Conservation (phyloP, 345 rosid species). For the Rhodamnia rubescens region DNA sequence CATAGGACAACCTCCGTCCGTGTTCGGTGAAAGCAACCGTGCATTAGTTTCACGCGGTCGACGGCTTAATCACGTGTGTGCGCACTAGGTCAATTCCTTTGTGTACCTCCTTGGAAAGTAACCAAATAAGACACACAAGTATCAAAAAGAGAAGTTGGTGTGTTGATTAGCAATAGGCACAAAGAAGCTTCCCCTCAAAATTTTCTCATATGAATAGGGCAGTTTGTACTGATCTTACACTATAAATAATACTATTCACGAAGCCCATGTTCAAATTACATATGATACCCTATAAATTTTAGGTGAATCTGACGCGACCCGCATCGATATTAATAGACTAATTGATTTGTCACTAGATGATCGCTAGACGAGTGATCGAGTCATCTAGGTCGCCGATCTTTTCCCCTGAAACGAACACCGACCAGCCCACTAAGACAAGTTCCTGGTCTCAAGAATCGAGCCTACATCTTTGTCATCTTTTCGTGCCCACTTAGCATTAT, state of each 20-base stretch:
- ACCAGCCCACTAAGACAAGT: not conserved
- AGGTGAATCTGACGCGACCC: not conserved
- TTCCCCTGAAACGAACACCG: not conserved
- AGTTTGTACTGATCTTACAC: not conserved
- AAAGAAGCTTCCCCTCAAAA: not conserved
- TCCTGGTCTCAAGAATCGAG: not conserved
- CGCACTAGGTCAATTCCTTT: not conserved
- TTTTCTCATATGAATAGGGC: not conserved
- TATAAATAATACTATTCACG: not conserved
- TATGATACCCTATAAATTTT: not conserved
- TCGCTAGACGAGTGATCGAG: not conserved
- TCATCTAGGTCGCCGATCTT: not conserved
- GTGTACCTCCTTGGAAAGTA: not conserved
- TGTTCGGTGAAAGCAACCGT: not conserved
- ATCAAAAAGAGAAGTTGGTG: not conserved
- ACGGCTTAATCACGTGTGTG: not conserved
- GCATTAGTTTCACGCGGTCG: not conserved
- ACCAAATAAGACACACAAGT: not conserved
- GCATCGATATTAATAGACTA: not conserved
- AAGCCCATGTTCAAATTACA: not conserved
- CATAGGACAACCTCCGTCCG: not conserved
- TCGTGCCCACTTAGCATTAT: not conserved
- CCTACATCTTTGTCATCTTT: not conserved
- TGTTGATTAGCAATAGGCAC: not conserved
- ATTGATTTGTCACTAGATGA: not conserved